Evolutionary conservation across 2,329 filamentous ascomycete species (phyloP).

Genomic region (Ophidiomyces ophidiicola): DNA sequence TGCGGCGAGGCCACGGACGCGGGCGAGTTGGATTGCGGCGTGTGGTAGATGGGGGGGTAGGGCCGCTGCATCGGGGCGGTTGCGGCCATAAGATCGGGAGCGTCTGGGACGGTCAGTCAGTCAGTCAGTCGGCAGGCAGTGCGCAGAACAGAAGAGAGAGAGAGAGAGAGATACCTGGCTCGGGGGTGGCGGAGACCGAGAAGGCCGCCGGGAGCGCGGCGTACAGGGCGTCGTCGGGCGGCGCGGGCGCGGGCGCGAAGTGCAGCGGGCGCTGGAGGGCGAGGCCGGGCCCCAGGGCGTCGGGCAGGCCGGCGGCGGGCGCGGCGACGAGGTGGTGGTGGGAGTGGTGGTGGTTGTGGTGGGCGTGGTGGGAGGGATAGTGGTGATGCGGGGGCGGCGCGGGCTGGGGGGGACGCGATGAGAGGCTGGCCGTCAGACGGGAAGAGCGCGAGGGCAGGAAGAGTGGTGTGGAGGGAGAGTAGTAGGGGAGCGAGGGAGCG

Average conservation of each 20-base stretch:
- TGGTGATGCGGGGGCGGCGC: background rate
- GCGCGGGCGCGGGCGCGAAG: conserved; percentile 60
- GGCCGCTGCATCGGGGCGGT: conserved; percentile 54
- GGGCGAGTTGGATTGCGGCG: conserved; percentile 87
- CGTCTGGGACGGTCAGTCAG: conserved; percentile 44
- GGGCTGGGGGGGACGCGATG: background rate
- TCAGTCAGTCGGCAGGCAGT: conserved; percentile 40
- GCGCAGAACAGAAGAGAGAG: background rate
- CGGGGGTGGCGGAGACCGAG: no score
- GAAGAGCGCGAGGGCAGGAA: background rate
- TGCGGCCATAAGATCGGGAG: conserved; percentile 56
- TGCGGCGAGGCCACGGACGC: conserved; percentile 85
- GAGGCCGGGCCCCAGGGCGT: conserved; percentile 30
- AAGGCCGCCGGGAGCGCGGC: conserved; percentile 70
- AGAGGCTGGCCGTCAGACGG: background rate
- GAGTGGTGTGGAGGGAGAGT: conserved; percentile 2
- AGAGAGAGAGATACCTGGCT: background rate
- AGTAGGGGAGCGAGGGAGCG: conserved; percentile 2
- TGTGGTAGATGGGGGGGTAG: conserved; percentile 90
- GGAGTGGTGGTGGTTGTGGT: conserved; percentile 23
- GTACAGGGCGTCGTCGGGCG: no score
- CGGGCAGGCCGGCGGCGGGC: conserved; percentile 26
- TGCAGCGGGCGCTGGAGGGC: conserved; percentile 42
- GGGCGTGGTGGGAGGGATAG: conserved; percentile 7
- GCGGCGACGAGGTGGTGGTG: conserved; percentile 11